Evolutionary conservation across 176 grass and related monocot species (phyloP).

Genomic region (Bolboschoenus planiculmis): DNA sequence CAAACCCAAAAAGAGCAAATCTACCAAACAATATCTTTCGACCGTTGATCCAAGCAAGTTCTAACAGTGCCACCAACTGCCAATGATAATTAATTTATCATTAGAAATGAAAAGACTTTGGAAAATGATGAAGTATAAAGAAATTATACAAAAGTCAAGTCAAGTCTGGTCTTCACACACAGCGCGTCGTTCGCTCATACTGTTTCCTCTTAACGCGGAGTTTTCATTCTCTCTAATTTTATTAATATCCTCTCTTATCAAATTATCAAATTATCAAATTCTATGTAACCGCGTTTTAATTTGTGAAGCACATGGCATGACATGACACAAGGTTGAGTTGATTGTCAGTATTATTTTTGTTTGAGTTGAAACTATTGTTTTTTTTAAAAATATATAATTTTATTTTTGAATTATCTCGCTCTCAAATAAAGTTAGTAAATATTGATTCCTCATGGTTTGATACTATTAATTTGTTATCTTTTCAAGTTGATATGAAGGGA

Average conservation of each 20-base stretch:
- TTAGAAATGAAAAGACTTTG: neutral
- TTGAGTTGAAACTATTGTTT: too few species aligned
- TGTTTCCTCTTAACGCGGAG: neutral
- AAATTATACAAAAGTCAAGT: neutral
- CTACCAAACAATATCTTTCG: too few species aligned
- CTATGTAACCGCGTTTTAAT: neutral
- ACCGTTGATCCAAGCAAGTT: neutral
- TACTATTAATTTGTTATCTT: neutral
- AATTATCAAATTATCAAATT: neutral
- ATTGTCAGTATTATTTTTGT: too few species aligned
- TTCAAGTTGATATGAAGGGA: neutral
- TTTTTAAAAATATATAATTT: too few species aligned
- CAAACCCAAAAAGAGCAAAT: too few species aligned
- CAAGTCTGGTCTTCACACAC: constrained; percentile 20
- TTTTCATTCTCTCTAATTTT: neutral
- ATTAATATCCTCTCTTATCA: too few species aligned
- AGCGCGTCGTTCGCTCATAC: neutral
- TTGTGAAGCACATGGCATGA: too few species aligned
- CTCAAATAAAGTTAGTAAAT: too few species aligned
- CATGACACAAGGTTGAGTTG: too few species aligned
- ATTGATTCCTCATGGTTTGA: too few species aligned
- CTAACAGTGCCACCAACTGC: neutral
- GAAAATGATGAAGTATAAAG: neutral
- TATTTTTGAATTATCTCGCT: too few species aligned
- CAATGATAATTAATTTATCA: neutral